Conservation (phyloP, 2,329 filamentous ascomycete genomes). For the Aspergillus ochraceoroseus region DNA sequence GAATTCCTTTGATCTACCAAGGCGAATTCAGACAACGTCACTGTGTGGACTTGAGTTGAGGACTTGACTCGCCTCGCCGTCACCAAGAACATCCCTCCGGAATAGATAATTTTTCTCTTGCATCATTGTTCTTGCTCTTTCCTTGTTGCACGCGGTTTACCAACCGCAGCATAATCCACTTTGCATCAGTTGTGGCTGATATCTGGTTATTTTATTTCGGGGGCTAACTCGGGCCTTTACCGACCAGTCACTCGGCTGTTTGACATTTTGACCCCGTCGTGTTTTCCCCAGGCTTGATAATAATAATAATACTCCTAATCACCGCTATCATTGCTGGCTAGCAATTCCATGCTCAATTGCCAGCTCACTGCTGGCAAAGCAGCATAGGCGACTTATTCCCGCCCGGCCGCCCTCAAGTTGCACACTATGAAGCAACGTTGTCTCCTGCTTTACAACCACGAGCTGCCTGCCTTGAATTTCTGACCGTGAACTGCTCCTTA, state of each 20-base stretch:
- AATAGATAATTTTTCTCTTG: constrained; percentile 17
- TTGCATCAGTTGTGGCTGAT: constrained; percentile 19
- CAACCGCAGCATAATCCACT: constrained; percentile 10
- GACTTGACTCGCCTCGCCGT: constrained; percentile 12
- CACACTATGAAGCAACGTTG: constrained; percentile 35
- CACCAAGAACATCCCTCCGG: constrained; percentile 12
- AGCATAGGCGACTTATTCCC: constrained; percentile 16
- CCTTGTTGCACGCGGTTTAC: constrained; percentile 9
- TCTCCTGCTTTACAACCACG: constrained; percentile 22
- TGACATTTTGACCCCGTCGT: constrained; percentile 5
- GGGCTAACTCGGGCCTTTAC: constrained; percentile 8
- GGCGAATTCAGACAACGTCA: constrained; percentile 1
- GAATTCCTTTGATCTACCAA: constrained; percentile 3
- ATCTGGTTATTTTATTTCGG: constrained; percentile 10
- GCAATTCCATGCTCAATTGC: constrained; percentile 14
- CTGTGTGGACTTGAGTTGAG: no score
- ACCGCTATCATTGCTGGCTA: not conserved
- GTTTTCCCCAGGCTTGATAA: constrained; percentile 7
- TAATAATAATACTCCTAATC: constrained; percentile 6
- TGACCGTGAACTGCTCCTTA: constrained; percentile 17
- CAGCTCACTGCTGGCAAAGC: constrained; percentile 19
- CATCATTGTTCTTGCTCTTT: constrained; percentile 14
- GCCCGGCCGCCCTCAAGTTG: constrained; percentile 24
- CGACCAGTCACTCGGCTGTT: constrained; percentile 3
- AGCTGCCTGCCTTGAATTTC: constrained; percentile 20